Base-by-base conservation (phyloP, 768 basidiomycete genomes). In the Cubamyces lactineus region DNA sequence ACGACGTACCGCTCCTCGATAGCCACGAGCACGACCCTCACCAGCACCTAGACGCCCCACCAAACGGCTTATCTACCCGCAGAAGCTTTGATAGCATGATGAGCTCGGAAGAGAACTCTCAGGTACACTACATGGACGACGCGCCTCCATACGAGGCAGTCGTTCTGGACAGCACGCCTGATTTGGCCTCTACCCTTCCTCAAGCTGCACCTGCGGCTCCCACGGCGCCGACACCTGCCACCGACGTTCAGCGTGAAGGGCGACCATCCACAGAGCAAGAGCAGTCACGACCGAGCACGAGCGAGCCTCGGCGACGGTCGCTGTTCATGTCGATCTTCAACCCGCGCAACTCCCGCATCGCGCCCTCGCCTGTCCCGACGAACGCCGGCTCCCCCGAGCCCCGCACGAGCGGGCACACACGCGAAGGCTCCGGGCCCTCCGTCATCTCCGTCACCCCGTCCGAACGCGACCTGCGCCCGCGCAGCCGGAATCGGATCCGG, bases 131-230 rank as follows among this genome's bases (percentile, higher is more conserved):
- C 9, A 75, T 85, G 63, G 90, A 87, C 23, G 84, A 85, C 42
- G 86, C 87, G 5, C 89, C 90, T 4, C 73, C 88, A 0, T 92
- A 92, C 71, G 88, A 90, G 66, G 73, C 59, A 5, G 53, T 61
- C 28, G 42, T 62, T 3, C 56, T 81, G 12, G 76, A 82, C 34
- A 69, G 73, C 17, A 50, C 67, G 5, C 40, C 72, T 59, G 53
- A 52, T 34, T 24, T 43, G 24, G 26, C 49, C 4, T 26, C 48
- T 11, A 49, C 48, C 9, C 16, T 26, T 5, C 8, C 21, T 4
- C 48, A 9, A 21, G 57, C 30, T 53, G 62, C 51, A 17, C 47
- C 53, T 48, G 63, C 56, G 11, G 24, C 48, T 30, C 43, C 47
- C 13, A 17, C 50, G 34, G 21, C 15, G 5, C 13, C 17, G 21